Evolutionary conservation across 306 rosid genomes (phyloP).

Genomic region (Senna siamea): DNA sequence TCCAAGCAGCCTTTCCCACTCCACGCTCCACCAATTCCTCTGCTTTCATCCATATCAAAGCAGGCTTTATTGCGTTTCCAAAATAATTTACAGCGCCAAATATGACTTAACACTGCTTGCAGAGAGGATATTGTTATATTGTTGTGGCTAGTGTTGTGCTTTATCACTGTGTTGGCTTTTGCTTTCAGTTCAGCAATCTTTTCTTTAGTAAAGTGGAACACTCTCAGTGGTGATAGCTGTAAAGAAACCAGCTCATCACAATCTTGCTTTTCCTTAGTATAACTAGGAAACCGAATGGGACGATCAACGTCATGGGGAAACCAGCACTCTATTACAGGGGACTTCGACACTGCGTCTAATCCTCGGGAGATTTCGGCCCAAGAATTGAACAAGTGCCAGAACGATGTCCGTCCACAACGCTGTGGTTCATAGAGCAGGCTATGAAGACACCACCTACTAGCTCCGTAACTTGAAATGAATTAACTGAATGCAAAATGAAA

Average conservation of each 20-base stretch:
- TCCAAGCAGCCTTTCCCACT: no score
- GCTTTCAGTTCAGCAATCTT: slow-evolving; percentile 41
- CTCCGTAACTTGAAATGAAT: no score
- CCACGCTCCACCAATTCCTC: no score
- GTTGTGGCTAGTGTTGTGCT: not conserved
- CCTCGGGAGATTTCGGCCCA: slow-evolving; percentile 51
- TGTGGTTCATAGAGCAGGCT: slow-evolving; percentile 20
- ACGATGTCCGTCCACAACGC: slow-evolving; percentile 8
- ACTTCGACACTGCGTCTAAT: not conserved
- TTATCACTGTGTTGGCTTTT: slow-evolving; percentile 43
- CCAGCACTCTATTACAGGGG: no score
- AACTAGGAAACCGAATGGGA: not conserved
- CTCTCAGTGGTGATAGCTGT: not conserved
- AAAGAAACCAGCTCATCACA: no score
- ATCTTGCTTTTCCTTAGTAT: not conserved
- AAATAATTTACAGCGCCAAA: no score
- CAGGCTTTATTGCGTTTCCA: no score
- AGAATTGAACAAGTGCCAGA: slow-evolving; percentile 50
- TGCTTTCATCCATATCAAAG: no score
- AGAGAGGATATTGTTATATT: slow-evolving; percentile 42
- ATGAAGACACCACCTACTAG: slow-evolving; percentile 40
- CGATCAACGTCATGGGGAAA: slow-evolving; percentile 2
- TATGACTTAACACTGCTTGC: slow-evolving; percentile 45
- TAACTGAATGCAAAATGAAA: no score
- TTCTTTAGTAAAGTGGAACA: slow-evolving; percentile 40